These are phyloP conservation scores for Linum tenue DNA, from an alignment of 345 rosid genomes.

Conservation along the genomic window DNA sequence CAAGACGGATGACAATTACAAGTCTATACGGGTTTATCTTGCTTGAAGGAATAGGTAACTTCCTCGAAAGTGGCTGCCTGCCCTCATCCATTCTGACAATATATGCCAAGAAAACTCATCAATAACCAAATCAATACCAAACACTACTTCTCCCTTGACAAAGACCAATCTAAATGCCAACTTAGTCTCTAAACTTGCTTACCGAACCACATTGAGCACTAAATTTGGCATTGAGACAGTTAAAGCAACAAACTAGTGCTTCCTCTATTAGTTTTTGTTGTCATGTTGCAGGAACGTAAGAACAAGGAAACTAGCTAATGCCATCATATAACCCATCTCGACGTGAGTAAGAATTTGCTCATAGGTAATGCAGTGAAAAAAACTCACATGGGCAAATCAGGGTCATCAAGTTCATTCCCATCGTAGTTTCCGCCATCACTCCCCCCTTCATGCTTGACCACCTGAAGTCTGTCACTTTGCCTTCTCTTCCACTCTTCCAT, in stretches of 20 bases:
- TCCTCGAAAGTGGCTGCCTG: constrained; percentile 95
- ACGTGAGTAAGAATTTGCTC: too few species aligned
- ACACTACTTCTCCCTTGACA: too few species aligned
- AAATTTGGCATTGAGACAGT: too few species aligned
- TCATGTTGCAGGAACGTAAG: too few species aligned
- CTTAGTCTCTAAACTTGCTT: too few species aligned
- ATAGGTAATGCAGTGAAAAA: neutral
- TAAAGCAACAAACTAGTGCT: too few species aligned
- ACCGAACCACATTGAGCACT: too few species aligned
- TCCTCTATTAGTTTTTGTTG: too few species aligned
- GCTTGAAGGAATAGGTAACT: constrained; percentile 89
- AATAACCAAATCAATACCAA: constrained; percentile 2
- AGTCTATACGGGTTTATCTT: constrained; percentile 89
- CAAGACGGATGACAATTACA: constrained; percentile 77
- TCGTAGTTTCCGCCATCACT: constrained; percentile 41
- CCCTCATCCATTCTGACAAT: constrained; percentile 98
- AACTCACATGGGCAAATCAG: constrained; percentile 82
- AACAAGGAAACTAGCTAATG: too few species aligned
- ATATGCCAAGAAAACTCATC: constrained; percentile 6
- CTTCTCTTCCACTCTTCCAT: constrained; percentile 92
- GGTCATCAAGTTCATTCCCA: constrained; percentile 68
- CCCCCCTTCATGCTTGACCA: constrained; percentile 14
- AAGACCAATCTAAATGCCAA: too few species aligned
- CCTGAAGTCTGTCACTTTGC: constrained; percentile 19
- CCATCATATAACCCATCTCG: neutral